Base-by-base conservation (phyloP, 768 basidiomycete species). In the Rhizopogon vulgaris region DNA sequence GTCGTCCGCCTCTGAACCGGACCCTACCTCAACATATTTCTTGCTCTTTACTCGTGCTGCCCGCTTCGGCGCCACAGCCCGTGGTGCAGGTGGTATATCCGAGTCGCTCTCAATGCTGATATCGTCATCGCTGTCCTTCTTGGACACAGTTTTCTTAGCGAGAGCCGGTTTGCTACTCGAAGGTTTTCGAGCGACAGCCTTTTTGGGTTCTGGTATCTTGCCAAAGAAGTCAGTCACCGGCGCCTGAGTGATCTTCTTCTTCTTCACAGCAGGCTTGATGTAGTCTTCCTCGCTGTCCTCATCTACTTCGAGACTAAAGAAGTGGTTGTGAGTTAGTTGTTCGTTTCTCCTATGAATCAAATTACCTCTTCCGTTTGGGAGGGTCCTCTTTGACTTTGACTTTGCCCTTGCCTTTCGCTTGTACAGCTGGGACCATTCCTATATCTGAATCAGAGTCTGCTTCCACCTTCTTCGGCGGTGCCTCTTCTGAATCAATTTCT, bases 341-440 rank as follows among this genome's bases (percentile, higher is more conserved):
- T 51, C 25, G 3, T 32, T 25, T 42, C 5, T 50, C 53, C 38
- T 54, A 39, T 3, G 41, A 52, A 30, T 17, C 25, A 40, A 1
- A 25, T 7, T 47, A 85, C 88, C 79, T 86, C 68, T 90, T 91
- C 39, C 87, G 81, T 68, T 90, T 90, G 40, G 69, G 63, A 14
- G 61, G 58, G 15, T 58, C 60, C 45, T 58, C 62, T 1, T 51
- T 48, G 8, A 64, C 63, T 59, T 72, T 73, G 2, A 68, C 73
- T 57, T 79, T 82, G 36, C 64, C 73, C 52, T 79, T 80, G 32
- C 66, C 71, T 51, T 74, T 79, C 45, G 40, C 55, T 53, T 51
- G 55, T 43, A 41, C 43, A 6, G 64, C 58, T 0, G 64, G 54
- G 7, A 60, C 48, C 58, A 69, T 61, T 52, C 66, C 63, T 38